Conservation (phyloP, 371 early-diverging fungal genomes). For the Lichtheimia hyalospora region DNA sequence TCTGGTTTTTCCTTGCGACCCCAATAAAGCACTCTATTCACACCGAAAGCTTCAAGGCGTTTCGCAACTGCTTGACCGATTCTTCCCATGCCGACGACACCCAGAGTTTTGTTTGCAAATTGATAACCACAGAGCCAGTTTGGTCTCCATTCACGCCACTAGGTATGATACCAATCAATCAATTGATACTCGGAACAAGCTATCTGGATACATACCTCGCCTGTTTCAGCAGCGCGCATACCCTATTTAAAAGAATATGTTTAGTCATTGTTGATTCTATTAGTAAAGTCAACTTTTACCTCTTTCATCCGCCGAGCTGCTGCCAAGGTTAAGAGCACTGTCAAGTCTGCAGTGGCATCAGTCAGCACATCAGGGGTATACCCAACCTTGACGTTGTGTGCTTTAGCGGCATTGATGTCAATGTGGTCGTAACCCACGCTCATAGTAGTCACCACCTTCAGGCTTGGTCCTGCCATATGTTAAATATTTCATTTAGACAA, state of each 20-base stretch:
- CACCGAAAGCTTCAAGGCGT: conserved; percentile 70
- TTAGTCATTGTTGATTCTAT: neutral
- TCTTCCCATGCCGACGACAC: conserved; percentile 85
- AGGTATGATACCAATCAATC: neutral
- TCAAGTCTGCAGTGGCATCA: conserved; percentile 86
- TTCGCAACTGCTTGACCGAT: conserved; percentile 81
- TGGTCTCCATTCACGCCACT: conserved; percentile 68
- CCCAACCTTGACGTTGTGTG: conserved; percentile 65
- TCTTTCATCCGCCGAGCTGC: conserved; percentile 71
- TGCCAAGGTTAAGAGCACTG: conserved; percentile 72
- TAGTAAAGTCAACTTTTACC: conserved; percentile 14
- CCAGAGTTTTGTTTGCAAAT: conserved; percentile 75
- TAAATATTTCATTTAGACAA: neutral
- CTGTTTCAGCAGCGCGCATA: conserved; percentile 55
- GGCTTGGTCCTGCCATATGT: conserved; percentile 34
- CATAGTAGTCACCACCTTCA: conserved; percentile 66
- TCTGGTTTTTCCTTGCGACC: conserved; percentile 42
- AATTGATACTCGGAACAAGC: neutral
- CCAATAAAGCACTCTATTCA: conserved; percentile 54
- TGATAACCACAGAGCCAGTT: conserved; percentile 77
- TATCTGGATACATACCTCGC: conserved; percentile 30
- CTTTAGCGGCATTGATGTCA: conserved; percentile 46
- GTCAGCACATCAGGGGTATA: conserved; percentile 90
- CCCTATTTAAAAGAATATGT: conserved; percentile 18
- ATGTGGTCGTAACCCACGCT: conserved; percentile 87